Conservation (phyloP, 306 rosid genomes). For the Vicia faba region DNA sequence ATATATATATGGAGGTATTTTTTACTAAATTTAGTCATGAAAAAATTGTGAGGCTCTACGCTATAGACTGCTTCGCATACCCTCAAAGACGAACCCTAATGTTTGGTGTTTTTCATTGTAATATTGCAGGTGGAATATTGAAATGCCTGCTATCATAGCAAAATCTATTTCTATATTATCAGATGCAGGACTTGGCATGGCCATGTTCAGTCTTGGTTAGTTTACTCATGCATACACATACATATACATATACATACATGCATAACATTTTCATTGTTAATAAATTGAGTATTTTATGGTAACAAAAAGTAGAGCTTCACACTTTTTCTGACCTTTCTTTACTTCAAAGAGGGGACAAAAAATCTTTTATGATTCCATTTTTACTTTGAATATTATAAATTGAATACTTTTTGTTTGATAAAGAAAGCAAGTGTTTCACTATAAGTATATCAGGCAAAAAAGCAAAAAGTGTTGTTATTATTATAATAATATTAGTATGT, state of each 20-base stretch:
- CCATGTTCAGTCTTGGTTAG: constrained; percentile 99
- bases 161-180: constrained; percentile 87
- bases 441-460: background rate
- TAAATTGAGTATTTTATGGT: too few relatives aligned
- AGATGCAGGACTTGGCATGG: constrained; percentile 98
- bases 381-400: background rate
- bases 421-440: background rate
- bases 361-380: constrained; percentile 25
- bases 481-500: too few relatives aligned
- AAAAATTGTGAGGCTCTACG: too few relatives aligned
- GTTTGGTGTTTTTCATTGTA: background rate
- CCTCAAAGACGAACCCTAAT: too few relatives aligned
- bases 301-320: background rate
- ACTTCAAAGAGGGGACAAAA: constrained; percentile 20
- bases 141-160: constrained; percentile 85
- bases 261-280: too few relatives aligned
- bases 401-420: too few relatives aligned
- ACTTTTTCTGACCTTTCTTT: constrained; percentile 30
- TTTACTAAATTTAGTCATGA: too few relatives aligned
- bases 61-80: too few relatives aligned
- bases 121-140: constrained; percentile 67
- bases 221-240: background rate
- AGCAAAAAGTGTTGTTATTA: background rate
- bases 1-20: too few relatives aligned
- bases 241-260: too few relatives aligned